Evolutionary conservation across 2,329 filamentous ascomycete genomes (phyloP).

Genomic region (Aspergillus sp.): DNA sequence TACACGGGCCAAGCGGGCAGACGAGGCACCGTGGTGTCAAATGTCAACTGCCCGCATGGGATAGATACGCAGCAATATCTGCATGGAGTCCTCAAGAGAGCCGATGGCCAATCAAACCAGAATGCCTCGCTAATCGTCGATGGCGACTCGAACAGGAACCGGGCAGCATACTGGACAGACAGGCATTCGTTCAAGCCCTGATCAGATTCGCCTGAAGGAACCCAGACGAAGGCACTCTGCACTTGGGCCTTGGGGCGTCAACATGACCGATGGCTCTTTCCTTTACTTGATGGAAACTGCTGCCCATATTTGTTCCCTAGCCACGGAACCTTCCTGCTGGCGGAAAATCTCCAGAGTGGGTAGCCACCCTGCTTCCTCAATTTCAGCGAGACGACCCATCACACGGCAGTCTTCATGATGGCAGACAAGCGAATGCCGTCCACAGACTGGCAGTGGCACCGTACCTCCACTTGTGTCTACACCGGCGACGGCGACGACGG

Average conservation of each 20-base stretch:
- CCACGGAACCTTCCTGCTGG: slow-evolving; percentile 1
- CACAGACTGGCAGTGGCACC: slow-evolving; percentile 43
- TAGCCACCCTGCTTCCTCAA: slow-evolving; percentile 35
- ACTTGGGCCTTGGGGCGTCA: slow-evolving; percentile 45
- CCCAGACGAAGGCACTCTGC: slow-evolving; percentile 55
- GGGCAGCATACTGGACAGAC: slow-evolving; percentile 44
- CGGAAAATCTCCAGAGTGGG: slow-evolving; percentile 13
- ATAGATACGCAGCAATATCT: slow-evolving; percentile 57
- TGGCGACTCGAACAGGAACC: slow-evolving; percentile 46
- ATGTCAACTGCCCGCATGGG: slow-evolving; percentile 50
- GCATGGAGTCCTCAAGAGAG: slow-evolving; percentile 46
- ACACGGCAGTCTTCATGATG: slow-evolving; percentile 40
- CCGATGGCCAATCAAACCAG: slow-evolving; percentile 28
- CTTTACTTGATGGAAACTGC: slow-evolving; percentile 26
- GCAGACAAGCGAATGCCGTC: slow-evolving; percentile 24
- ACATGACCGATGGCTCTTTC: slow-evolving; percentile 46
- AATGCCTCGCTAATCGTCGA: slow-evolving; percentile 40
- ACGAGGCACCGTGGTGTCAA: slow-evolving; percentile 53
- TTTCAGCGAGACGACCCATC: slow-evolving; percentile 46
- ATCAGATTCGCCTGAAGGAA: slow-evolving; percentile 55
- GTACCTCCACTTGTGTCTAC: slow-evolving; percentile 45
- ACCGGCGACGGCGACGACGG: too few species aligned
- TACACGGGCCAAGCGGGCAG: slow-evolving; percentile 33
- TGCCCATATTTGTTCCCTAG: too few species aligned
- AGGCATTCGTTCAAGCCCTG: slow-evolving; percentile 55